Evolutionary conservation across 2,329 filamentous ascomycete species (phyloP).

Genomic region (Phialophora chinensis): DNA sequence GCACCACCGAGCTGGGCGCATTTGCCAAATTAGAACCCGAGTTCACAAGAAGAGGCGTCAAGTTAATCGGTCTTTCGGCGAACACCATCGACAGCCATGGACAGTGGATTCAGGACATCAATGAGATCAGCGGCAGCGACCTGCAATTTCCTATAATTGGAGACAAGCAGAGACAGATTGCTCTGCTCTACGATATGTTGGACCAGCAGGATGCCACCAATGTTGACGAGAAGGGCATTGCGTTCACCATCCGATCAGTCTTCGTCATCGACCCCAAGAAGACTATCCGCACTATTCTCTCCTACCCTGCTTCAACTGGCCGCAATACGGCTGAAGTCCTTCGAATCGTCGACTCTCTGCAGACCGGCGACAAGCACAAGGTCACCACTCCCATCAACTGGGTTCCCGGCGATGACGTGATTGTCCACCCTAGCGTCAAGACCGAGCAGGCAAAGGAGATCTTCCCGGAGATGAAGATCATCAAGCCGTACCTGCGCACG

Average conservation of each 20-base stretch:
- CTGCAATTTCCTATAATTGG: conserved; percentile 54
- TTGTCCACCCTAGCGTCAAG: conserved; percentile 65
- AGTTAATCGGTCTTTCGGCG: conserved; percentile 65
- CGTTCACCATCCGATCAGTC: conserved; percentile 69
- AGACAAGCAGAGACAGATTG: conserved; percentile 51
- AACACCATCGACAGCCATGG: conserved; percentile 63
- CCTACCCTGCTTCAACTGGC: conserved; percentile 67
- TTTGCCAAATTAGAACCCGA: conserved; percentile 69
- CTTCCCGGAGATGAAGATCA: conserved; percentile 65
- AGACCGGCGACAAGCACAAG: conserved; percentile 65
- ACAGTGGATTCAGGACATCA: conserved; percentile 62
- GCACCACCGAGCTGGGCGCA: conserved; percentile 68
- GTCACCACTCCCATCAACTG: conserved; percentile 69
- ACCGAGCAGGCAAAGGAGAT: conserved; percentile 64
- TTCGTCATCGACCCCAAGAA: conserved; percentile 71
- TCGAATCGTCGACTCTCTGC: conserved; percentile 63
- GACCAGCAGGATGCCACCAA: conserved; percentile 51
- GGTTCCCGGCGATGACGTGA: conserved; percentile 64
- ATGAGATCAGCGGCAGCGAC: conserved; percentile 48
- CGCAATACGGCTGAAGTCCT: conserved; percentile 64
- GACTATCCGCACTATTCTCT: conserved; percentile 67
- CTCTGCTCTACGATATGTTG: conserved; percentile 51
- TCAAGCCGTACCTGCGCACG: conserved; percentile 68
- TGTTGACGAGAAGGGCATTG: conserved; percentile 55
- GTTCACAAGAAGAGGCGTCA: conserved; percentile 66